These are phyloP conservation scores for Pichia sp. DNA, from an alignment of 1,139 yeast genomes.

Conservation along the genomic window DNA sequence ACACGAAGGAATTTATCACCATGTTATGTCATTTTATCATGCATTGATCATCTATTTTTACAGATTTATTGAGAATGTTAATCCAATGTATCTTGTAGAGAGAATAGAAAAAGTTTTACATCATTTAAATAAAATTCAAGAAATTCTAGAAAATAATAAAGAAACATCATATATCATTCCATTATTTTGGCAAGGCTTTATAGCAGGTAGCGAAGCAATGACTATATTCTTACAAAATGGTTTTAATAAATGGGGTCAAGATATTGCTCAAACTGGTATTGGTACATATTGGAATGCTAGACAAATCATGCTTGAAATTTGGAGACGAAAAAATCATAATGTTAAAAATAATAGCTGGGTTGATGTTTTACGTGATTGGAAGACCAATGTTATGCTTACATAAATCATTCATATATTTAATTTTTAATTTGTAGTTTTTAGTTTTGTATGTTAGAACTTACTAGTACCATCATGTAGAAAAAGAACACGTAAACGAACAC, in stretches of 20 bases:
- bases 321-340: conserved; percentile 64
- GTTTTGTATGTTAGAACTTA: too few species aligned
- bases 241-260: conserved; percentile 76
- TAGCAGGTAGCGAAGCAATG: conserved; percentile 80
- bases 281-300: conserved; percentile 87
- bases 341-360: conserved; percentile 67
- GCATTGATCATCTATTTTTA: conserved; percentile 71
- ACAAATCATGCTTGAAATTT: conserved; percentile 78
- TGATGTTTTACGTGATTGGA: conserved; percentile 76
- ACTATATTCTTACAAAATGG: conserved; percentile 54
- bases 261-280: conserved; percentile 62
- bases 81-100: conserved; percentile 48
- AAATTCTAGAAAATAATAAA: conserved; percentile 40
- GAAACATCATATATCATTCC: conserved; percentile 55
- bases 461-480: background rate
- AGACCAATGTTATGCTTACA: conserved; percentile 71
- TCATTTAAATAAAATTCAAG: conserved; percentile 60
- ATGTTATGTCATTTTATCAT: conserved; percentile 72
- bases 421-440: background rate
- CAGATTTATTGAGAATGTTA: conserved; percentile 53
- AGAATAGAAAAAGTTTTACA: conserved; percentile 55
- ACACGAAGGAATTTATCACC: conserved; percentile 77
- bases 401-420: conserved; percentile 18
- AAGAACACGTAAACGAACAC: background rate
- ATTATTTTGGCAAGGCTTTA: conserved; percentile 82